Percentiles rank a stretch among this genome's conserved stretches.
Evolutionary conservation across 768 basidiomycete species (phyloP).

Genomic region (Rossbeevera mucosa): DNA sequence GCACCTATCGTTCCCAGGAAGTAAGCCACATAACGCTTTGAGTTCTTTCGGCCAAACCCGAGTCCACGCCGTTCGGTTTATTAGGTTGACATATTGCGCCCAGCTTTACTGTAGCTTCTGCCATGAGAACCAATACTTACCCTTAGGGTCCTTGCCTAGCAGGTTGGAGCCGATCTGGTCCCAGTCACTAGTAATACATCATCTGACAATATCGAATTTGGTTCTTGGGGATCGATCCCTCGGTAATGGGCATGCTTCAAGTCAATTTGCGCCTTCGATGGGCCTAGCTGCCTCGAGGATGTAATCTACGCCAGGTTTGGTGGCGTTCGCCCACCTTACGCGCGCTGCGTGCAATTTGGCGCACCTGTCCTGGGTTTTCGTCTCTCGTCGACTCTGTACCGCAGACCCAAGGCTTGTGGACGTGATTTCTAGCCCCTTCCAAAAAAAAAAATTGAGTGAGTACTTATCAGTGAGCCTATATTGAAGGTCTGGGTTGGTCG

Average conservation of each 20-base stretch:
- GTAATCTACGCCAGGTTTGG: background rate
- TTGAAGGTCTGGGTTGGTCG: background rate
- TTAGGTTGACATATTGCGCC: background rate
- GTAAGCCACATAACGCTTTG: too few species aligned
- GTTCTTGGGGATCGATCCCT: background rate
- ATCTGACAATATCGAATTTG: background rate
- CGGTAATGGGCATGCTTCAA: background rate
- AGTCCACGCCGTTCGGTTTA: background rate
- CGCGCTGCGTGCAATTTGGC: background rate
- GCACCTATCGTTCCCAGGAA: too few species aligned
- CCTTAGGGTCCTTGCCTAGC: too few species aligned
- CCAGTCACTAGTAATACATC: background rate
- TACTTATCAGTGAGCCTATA: too few species aligned
- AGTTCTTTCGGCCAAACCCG: too few species aligned
- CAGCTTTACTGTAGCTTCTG: background rate
- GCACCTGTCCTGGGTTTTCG: background rate
- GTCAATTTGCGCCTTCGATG: background rate
- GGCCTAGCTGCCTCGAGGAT: conserved; percentile 4
- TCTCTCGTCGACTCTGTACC: background rate
- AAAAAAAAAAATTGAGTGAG: background rate
- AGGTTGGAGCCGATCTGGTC: background rate
- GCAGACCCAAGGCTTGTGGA: background rate
- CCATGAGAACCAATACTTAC: too few species aligned
- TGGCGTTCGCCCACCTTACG: conserved; percentile 3
- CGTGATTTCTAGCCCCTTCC: background rate